Percentiles rank a stretch among this genome's conserved stretches.
phyloP scores from a whole-genome alignment of 1,284 basidiomycete species.

The Apiotrichum akiyoshidainum region DNA sequence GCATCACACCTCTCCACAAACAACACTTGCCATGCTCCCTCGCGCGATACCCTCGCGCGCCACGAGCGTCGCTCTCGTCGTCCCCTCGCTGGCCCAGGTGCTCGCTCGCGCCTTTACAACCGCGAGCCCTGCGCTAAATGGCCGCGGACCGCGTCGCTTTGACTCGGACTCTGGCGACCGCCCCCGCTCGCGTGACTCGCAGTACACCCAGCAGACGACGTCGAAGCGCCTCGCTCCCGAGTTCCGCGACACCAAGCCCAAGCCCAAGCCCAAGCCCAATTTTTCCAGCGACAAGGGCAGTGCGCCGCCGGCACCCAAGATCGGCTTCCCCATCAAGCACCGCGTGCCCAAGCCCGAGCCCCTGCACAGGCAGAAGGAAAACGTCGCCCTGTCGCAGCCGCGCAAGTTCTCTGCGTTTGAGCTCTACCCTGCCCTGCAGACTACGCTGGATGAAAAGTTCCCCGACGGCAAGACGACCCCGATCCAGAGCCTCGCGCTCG shows the following conservation, averaged over 20 bases:
- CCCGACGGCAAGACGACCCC: constrained; percentile 57
- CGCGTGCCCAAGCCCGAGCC: background rate
- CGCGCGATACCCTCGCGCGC: constrained; percentile 5
- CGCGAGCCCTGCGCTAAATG: background rate
- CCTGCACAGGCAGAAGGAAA: constrained; percentile 9
- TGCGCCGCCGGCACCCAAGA: background rate
- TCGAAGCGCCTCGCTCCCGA: constrained; percentile 2
- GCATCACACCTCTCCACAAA: background rate
- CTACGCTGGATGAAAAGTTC: constrained; percentile 59
- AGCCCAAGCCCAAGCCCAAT: background rate
- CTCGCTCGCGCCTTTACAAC: constrained; percentile 24
- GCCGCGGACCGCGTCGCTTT: background rate
- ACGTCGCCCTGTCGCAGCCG: constrained; percentile 17
- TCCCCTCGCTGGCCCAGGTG: constrained; percentile 25
- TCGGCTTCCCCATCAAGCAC: background rate
- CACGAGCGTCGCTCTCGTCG: constrained; percentile 21
- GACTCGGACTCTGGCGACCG: background rate
- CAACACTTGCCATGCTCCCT: constrained; percentile 5
- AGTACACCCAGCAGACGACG: background rate
- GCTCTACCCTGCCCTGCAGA: constrained; percentile 61
- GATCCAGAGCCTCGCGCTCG: constrained; percentile 69
- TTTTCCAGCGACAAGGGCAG: background rate
- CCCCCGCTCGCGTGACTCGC: background rate
- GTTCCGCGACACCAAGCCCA: background rate
- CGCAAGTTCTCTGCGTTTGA: constrained; percentile 26